Conservation (phyloP, 345 rosid species). For the Pseudoturritis turrita region DNA sequence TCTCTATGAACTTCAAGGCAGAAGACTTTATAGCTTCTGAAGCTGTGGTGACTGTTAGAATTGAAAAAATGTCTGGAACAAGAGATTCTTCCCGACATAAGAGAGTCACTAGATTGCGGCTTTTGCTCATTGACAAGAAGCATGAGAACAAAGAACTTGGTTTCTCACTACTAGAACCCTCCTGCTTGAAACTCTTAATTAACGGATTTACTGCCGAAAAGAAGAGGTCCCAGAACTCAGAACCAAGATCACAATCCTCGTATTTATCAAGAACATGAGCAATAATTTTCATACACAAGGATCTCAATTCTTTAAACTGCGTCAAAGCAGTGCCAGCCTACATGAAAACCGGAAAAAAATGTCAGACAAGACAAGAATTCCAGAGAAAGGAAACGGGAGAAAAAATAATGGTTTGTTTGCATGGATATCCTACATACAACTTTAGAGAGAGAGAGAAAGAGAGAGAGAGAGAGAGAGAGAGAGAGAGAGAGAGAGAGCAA, state of each 20-base stretch:
- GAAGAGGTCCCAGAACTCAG: slow-evolving; percentile 83
- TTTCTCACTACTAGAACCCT: slow-evolving; percentile 92
- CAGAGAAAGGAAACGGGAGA: neutral
- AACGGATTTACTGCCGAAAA: slow-evolving; percentile 67
- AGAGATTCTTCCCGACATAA: slow-evolving; percentile 63
- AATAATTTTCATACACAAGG: slow-evolving; percentile 71
- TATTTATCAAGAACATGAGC: slow-evolving; percentile 68
- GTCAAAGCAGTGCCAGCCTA: slow-evolving; percentile 49
- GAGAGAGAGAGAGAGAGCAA: neutral
- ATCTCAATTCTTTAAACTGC: slow-evolving; percentile 77
- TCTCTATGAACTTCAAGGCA: slow-evolving; percentile 72
- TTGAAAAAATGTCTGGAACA: slow-evolving; percentile 69
- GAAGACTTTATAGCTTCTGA: slow-evolving; percentile 73
- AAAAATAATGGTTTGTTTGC: neutral
- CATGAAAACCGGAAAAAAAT: slow-evolving; percentile 7
- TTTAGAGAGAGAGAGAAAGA: neutral
- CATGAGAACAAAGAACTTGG: slow-evolving; percentile 87
- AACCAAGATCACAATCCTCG: slow-evolving; percentile 69
- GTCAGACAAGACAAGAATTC: neutral
- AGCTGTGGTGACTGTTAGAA: slow-evolving; percentile 60
- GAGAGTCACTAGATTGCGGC: slow-evolving; percentile 52
- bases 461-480: neutral
- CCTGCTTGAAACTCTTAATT: slow-evolving; percentile 72
- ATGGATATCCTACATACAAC: neutral
- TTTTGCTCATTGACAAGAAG: slow-evolving; percentile 91